Base-by-base conservation (phyloP, 805 yeast species). In the Hanseniaspora jakobsenii region DNA sequence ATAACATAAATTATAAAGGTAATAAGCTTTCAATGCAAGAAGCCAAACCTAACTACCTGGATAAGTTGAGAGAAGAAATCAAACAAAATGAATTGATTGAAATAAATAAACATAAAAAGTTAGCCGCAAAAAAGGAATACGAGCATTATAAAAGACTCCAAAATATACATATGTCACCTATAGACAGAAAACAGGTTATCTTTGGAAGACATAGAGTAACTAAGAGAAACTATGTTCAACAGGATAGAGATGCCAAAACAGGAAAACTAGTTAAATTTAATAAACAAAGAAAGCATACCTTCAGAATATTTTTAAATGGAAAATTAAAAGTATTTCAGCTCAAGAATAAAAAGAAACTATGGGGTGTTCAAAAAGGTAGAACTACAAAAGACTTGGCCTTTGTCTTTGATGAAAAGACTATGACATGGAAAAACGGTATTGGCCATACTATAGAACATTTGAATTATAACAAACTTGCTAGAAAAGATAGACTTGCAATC, bases 361-460 rank as follows among this genome's bases (percentile, higher is more conserved):
- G 98, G 98, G 97, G 97, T 3, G 70, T 75, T 49, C 86, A 81
- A 51, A 82, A 81, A 63, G 70, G 73, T 50, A 78, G 72, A 53
- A 65, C 69, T 2, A 58, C 69, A 2, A 68, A 70, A 27, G 91
- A 80, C 52, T 66, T 86, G 51, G 81, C 79, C 0, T 72, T 67
- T 60, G 65, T 66, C 44, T 87, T 73, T 57, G 65, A 61, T 8
- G 72, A 78, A 49, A 32, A 26, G 10, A 37, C 47, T 13, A 82
- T 81, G 0, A 71, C 69, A 36, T 85, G 95, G 95, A 71, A 71
- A 52, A 83, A 81, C 58, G 86, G 86, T 5, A 76, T 73, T 49
- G 82, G 78, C 38, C 93, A 83, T 56, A 71, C 84, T 10, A 71
- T 87, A 16, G 96, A 87, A 55, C 68, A 75, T 44, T 57, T 69